A percentile compares a stretch with the other conserved stretches of the same genome.
These are phyloP conservation scores for Sporisorium exsertum DNA, from an alignment of 1,284 basidiomycete genomes.

Conservation along the genomic window DNA sequence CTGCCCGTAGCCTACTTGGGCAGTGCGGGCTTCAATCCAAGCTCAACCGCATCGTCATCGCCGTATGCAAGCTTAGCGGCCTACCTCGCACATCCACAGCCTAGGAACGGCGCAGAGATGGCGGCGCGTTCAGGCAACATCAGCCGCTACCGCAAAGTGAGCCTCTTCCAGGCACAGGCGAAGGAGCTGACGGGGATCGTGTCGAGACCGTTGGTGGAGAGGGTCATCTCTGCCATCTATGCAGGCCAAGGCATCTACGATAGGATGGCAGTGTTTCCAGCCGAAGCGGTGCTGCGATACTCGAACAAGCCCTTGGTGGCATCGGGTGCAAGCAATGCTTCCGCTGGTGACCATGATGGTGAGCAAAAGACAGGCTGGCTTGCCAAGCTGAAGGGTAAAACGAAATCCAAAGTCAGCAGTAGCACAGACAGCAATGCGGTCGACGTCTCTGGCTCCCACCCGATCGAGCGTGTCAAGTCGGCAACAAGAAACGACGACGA, in stretches of 20 bases:
- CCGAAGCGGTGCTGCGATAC: constrained; percentile 39
- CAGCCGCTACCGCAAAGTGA: constrained; percentile 19
- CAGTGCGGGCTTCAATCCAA: constrained; percentile 13
- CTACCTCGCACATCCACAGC: constrained; percentile 31
- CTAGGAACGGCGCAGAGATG: constrained; percentile 28
- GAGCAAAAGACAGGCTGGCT: constrained; percentile 23
- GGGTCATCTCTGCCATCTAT: constrained; percentile 34
- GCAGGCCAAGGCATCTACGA: constrained; percentile 18
- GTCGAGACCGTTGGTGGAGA: constrained; percentile 35
- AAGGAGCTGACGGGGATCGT: constrained; percentile 45
- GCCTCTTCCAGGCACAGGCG: constrained; percentile 36
- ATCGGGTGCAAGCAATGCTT: neutral
- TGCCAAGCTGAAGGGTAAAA: constrained; percentile 27
- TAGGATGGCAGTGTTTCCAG: constrained; percentile 29
- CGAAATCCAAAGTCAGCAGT: constrained; percentile 15
- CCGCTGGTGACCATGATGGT: neutral
- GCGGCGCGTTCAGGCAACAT: constrained; percentile 24
- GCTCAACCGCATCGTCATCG: neutral
- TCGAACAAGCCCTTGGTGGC: constrained; percentile 1
- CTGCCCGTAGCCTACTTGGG: constrained; percentile 38
- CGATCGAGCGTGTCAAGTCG: constrained; percentile 16
- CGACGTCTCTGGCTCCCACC: neutral
- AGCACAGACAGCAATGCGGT: neutral
- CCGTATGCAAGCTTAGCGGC: constrained; percentile 8
- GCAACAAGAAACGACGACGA: constrained; percentile 1